Evolutionary conservation across 176 grass and related monocot species (phyloP).

Genomic region (Ampelocalamus luodianensis): DNA sequence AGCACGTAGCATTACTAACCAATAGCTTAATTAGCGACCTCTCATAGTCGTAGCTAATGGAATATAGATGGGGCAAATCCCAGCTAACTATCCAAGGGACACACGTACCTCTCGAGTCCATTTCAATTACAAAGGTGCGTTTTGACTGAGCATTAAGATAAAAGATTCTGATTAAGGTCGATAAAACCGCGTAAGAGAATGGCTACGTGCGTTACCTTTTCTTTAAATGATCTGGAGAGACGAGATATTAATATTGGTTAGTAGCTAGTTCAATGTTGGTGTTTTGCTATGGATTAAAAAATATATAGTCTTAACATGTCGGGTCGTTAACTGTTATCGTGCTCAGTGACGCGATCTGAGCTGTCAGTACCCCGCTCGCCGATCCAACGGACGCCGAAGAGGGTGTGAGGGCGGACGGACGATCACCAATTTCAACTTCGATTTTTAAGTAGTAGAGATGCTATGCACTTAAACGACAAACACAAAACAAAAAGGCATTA

Average conservation of each 20-base stretch:
- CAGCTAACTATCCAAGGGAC: constrained; percentile 5
- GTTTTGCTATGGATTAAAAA: too few relatives aligned
- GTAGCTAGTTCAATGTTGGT: too few relatives aligned
- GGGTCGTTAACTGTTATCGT: too few relatives aligned
- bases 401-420: too few relatives aligned
- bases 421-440: too few relatives aligned
- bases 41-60: constrained; percentile 17
- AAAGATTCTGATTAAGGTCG: neutral
- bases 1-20: constrained; percentile 39
- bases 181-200: neutral
- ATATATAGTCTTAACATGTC: too few relatives aligned
- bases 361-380: too few relatives aligned
- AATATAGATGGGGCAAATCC: constrained; percentile 31
- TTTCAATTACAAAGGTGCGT: neutral
- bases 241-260: neutral
- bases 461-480: too few relatives aligned
- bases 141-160: neutral
- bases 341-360: too few relatives aligned
- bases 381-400: too few relatives aligned
- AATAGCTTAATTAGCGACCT: constrained; percentile 4
- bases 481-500: too few relatives aligned
- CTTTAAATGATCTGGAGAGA: neutral
- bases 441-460: too few relatives aligned
- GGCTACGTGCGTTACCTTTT: neutral
- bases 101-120: neutral